Evolutionary conservation across 1,284 basidiomycete genomes (phyloP), one percentile per base, ranked within the genome.

Genomic region (Microbotryum scabiosae): DNA sequence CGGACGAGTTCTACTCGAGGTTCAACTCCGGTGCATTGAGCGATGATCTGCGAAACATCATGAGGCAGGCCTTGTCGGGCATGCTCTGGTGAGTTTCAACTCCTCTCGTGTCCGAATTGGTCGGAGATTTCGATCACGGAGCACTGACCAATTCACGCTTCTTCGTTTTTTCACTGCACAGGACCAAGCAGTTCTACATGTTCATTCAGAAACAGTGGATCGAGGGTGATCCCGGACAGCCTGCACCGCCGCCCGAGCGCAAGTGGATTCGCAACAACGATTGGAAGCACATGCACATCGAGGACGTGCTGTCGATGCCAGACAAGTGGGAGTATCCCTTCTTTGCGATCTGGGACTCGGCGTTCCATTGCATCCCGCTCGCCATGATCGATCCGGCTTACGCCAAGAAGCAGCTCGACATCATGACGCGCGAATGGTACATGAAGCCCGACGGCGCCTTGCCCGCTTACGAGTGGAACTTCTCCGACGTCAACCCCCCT

Each of bases 261-360:
- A 92, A 93, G 76, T 79, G 80, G 70, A 80, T 94, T 61, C 81
- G 92, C 64, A 98, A 97, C 76, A 68, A 89, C 85, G 88, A 91
- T 70, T 97, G 92, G 92, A 85, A 84, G 65, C 94, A 98, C 76
- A 81, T 98, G 78, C 85, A 97, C 75, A 86, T 93, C 65, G 89
- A 90, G 63, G 94, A 98, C 75, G 85, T 98, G 66, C 81, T 98
- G 51, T 96, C 92, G 10, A 97, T 98, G 94, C 94, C 94, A 10
- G 94, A 97, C 78, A 97, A 97, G 85, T 97, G 94, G 94, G 94
- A 98, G 76, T 96, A 94, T 72, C 91, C 91, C 1, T 94, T 93
- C 81, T 94, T 91, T 70, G 90, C 90, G 81, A 68, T 89, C 65
- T 76, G 61, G 71, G 74, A 71, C 21, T 51, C 43, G 3, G 94